Conservation (phyloP, 1,139 yeast species). For the Yueomyces sp. region DNA sequence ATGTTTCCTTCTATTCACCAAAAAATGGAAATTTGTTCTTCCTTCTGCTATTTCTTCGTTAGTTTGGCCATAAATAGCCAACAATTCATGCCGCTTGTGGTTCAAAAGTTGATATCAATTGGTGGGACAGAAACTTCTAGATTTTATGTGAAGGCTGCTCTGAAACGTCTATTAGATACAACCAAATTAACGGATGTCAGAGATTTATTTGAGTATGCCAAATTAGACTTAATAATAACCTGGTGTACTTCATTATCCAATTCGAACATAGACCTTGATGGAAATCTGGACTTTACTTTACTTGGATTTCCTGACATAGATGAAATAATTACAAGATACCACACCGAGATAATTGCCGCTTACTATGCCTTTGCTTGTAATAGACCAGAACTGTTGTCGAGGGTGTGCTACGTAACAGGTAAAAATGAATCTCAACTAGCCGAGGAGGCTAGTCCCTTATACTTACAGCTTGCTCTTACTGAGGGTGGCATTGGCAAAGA, state of each 20-base stretch:
- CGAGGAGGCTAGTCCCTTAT: neutral
- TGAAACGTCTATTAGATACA: neutral
- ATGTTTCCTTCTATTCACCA: conserved; percentile 11
- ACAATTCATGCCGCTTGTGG: conserved; percentile 4
- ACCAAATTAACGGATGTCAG: conserved; percentile 3
- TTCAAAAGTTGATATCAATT: conserved; percentile 10
- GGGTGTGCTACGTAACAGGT: neutral
- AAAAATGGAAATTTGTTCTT: conserved; percentile 12
- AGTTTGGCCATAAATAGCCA: conserved; percentile 4
- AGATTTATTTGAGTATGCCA: conserved; percentile 14
- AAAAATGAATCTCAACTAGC: neutral
- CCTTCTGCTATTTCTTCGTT: conserved; percentile 8
- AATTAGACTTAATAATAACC: conserved; percentile 11
- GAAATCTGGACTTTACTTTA: neutral
- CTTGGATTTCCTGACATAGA: neutral
- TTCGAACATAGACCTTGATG: neutral
- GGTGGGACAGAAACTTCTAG: neutral
- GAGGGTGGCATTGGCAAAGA: no score
- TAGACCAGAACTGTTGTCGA: neutral
- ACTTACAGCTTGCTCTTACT: neutral
- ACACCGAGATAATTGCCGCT: neutral
- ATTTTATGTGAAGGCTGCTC: neutral
- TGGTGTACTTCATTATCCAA: conserved; percentile 6
- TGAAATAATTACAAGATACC: neutral
- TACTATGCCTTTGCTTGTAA: neutral